phyloP scores from a whole-genome alignment of 495 filamentous ascomycete species.

The Paragyromitra xinjiangensis region DNA sequence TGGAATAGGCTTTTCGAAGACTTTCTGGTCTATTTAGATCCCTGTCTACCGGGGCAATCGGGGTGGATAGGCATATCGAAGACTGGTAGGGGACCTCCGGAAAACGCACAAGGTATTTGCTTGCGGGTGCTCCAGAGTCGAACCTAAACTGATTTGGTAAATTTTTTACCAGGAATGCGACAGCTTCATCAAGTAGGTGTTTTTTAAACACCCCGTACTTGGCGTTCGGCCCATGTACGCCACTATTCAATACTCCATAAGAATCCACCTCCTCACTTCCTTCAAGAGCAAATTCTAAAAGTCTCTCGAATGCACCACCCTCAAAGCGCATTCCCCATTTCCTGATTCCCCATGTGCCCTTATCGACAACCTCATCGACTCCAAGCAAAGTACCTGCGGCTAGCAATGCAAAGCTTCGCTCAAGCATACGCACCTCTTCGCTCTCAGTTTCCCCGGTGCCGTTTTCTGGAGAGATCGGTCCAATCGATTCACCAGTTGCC shows the following conservation, averaged over 20 bases:
- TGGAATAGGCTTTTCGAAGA: conserved; percentile 46
- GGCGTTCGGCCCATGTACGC: conserved; percentile 4
- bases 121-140: conserved; percentile 46
- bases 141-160: conserved; percentile 52
- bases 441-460: conserved; percentile 4
- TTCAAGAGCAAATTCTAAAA: conserved; percentile 52
- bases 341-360: conserved; percentile 46
- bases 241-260: conserved; percentile 2
- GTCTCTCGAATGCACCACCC: conserved; percentile 50
- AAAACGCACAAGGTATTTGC: conserved; percentile 48
- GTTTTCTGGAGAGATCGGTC: background rate
- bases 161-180: conserved; percentile 49
- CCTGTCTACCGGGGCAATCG: background rate
- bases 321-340: conserved; percentile 53
- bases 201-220: conserved; percentile 43
- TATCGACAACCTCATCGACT: conserved; percentile 50
- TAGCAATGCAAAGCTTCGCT: conserved; percentile 50
- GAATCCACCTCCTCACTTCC: conserved; percentile 25
- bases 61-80: conserved; percentile 5
- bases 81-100: conserved; percentile 23
- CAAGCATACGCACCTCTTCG: conserved; percentile 53
- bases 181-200: conserved; percentile 44
- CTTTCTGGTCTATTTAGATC: conserved; percentile 17
- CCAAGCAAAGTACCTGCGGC: conserved; percentile 51
- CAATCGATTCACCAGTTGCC: background rate